These are phyloP conservation scores for Pestalotiopsis sp. DNA, from an alignment of 2,329 filamentous ascomycete genomes.

Conservation along the genomic window DNA sequence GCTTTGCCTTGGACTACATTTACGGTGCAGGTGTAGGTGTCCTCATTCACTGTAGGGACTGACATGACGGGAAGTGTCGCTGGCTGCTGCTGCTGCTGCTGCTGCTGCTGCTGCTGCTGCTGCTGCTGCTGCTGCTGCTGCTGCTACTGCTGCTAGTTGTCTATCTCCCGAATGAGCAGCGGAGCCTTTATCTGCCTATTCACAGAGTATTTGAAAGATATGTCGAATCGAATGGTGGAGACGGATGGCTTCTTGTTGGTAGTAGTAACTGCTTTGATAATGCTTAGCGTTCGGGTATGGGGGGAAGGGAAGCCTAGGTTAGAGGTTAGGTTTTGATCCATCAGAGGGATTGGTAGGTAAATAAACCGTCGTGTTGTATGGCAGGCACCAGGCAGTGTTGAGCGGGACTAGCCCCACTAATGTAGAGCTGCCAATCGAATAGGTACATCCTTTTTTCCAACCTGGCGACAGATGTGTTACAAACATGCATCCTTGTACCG, in stretches of 20 bases:
- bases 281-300: no score
- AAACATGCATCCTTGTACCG: no score
- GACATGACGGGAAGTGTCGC: slow-evolving; percentile 1
- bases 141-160: not conserved
- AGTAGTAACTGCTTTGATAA: no score
- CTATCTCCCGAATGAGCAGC: not conserved
- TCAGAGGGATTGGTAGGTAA: no score
- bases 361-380: no score
- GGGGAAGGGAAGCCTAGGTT: no score
- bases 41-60: not conserved
- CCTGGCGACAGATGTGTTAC: no score
- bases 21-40: slow-evolving; percentile 1
- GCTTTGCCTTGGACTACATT: not conserved
- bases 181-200: not conserved
- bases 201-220: not conserved
- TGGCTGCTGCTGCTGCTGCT: not conserved
- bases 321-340: no score
- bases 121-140: not conserved
- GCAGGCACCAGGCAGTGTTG: no score
- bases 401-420: no score
- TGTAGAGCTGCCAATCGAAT: no score
- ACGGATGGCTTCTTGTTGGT: not conserved
- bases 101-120: not conserved
- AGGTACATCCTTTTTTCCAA: no score
- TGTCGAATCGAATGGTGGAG: not conserved